Conservation (phyloP, 1,284 basidiomycete species). For the Ustilago hordei region DNA sequence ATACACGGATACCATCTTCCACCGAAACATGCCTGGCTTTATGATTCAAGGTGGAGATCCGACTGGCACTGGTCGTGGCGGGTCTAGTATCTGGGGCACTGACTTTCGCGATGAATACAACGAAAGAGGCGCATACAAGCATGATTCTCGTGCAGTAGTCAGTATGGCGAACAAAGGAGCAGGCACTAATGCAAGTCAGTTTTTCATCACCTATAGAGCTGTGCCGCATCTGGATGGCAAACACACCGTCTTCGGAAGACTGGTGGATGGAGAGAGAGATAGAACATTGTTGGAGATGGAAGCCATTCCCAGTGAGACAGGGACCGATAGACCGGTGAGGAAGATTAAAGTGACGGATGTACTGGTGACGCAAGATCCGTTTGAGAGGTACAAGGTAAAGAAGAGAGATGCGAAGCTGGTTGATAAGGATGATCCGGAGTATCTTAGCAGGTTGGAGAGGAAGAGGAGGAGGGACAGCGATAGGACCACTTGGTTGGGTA, state of each 20-base stretch:
- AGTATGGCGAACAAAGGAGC: constrained; percentile 67
- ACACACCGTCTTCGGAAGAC: constrained; percentile 91
- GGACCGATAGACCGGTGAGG: constrained; percentile 86
- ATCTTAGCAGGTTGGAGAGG: constrained; percentile 50
- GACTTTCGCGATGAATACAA: constrained; percentile 94
- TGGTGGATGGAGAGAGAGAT: constrained; percentile 88
- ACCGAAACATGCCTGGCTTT: constrained; percentile 94
- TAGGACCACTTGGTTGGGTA: constrained; percentile 64
- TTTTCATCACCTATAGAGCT: constrained; percentile 70
- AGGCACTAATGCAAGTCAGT: constrained; percentile 64
- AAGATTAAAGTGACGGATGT: constrained; percentile 75
- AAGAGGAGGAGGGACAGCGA: constrained; percentile 61
- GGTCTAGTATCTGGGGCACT: constrained; percentile 92
- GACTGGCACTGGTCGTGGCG: constrained; percentile 92
- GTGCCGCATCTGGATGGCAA: constrained; percentile 80
- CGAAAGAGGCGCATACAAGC: constrained; percentile 57
- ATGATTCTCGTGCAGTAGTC: constrained; percentile 57
- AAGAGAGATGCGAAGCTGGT: constrained; percentile 36
- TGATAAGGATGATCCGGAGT: constrained; percentile 52
- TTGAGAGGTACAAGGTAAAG: constrained; percentile 56
- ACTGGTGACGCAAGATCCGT: constrained; percentile 61
- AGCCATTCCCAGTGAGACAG: constrained; percentile 81
- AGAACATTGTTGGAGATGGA: constrained; percentile 84
- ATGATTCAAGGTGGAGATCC: constrained; percentile 99
- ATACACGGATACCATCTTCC: constrained; percentile 87